Percentiles rank a stretch among this genome's conserved stretches.
These are phyloP conservation scores for Plectosphaerella cucumerina DNA, from an alignment of 2,329 filamentous ascomycete species.

Conservation along the genomic window DNA sequence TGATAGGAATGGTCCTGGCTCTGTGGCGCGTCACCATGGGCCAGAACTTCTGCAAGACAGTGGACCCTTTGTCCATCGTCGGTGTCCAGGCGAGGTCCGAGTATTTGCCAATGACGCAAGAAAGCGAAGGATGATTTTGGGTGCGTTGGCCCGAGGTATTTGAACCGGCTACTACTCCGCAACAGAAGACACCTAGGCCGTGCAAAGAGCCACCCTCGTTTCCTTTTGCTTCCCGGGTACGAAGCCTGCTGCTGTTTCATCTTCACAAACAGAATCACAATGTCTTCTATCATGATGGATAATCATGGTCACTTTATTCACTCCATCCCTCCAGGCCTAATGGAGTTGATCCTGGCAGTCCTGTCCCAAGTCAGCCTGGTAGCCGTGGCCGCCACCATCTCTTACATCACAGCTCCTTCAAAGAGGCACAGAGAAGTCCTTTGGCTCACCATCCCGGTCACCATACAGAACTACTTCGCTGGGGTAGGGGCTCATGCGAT, in stretches of 20 bases:
- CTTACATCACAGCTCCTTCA: background rate
- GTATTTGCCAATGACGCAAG: background rate
- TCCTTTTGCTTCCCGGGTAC: background rate
- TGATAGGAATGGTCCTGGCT: too few species aligned
- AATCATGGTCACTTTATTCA: background rate
- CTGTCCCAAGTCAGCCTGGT: background rate
- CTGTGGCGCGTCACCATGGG: background rate
- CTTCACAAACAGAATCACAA: background rate
- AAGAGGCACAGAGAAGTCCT: background rate
- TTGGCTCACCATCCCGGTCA: background rate
- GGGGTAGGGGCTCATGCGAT: background rate
- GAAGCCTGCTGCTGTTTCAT: background rate
- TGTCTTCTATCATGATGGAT: background rate
- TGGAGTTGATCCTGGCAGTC: background rate
- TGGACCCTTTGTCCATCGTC: background rate
- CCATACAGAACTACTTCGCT: background rate
- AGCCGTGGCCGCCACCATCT: background rate
- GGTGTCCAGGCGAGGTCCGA: background rate
- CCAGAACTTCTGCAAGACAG: background rate
- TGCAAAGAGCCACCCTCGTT: background rate
- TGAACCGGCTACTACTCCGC: background rate
- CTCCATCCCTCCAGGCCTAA: background rate
- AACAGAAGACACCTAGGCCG: background rate
- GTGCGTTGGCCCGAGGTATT: background rate
- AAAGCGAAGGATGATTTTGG: background rate